Evolutionary conservation across 495 filamentous ascomycete genomes (phyloP).

Genomic region (Tricharina praecox): DNA sequence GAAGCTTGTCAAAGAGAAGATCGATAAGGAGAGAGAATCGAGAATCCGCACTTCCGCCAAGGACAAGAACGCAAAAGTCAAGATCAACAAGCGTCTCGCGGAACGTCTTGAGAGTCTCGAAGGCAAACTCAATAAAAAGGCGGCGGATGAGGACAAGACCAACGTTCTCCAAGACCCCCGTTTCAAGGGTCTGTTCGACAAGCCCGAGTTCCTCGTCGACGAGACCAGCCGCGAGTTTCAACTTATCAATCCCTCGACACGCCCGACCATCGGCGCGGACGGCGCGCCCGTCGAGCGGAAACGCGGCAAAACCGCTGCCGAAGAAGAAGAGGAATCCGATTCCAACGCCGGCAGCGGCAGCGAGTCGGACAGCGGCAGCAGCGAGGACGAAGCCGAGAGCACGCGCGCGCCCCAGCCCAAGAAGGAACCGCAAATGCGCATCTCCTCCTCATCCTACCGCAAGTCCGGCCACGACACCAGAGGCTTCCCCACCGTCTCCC

Average conservation of each 20-base stretch:
- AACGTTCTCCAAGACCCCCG: conserved; percentile 63
- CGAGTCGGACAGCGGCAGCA: conserved; percentile 13
- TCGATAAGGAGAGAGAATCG: conserved; percentile 82
- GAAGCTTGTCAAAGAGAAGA: conserved; percentile 75
- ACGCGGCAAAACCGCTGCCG: conserved; percentile 48
- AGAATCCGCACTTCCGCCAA: conserved; percentile 86
- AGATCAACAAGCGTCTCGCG: conserved; percentile 68
- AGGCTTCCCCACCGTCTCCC: conserved; percentile 28
- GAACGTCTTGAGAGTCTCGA: conserved; percentile 67
- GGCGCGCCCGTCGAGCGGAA: conserved; percentile 1
- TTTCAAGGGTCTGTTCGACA: conserved; percentile 78
- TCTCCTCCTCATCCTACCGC: conserved; percentile 48
- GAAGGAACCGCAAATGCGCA: conserved; percentile 38
- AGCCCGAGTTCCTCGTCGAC: conserved; percentile 82
- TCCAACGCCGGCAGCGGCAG: conserved; percentile 5
- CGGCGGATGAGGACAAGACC: conserved; percentile 21
- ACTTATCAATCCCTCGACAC: conserved; percentile 68
- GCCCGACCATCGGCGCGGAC: conserved; percentile 25
- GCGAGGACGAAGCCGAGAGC: conserved; percentile 11
- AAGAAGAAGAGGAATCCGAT: conserved; percentile 38
- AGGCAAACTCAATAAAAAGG: conserved; percentile 48
- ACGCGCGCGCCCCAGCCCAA: background rate
- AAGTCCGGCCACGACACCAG: conserved; percentile 34
- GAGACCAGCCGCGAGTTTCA: conserved; percentile 78
- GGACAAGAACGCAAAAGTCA: conserved; percentile 33